Base-by-base conservation (phyloP, 352 stramenopile genomes). In the Pythium chondricola region DNA sequence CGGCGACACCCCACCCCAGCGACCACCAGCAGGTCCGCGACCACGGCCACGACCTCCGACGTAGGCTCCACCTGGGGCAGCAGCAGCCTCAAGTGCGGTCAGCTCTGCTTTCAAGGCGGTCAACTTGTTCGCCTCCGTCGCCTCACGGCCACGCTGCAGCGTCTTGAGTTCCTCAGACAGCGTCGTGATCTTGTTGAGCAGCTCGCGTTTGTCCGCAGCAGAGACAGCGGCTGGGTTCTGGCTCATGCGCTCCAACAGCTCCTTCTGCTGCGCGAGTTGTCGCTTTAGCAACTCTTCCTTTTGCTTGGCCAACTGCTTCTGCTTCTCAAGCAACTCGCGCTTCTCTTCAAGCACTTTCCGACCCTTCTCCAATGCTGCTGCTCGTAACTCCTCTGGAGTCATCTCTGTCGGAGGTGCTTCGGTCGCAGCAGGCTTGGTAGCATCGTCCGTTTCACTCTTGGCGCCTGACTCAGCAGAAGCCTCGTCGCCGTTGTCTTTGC, bases 341-440 rank as follows among this genome's bases (percentile, higher is more conserved):
- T 94, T 94, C 52, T 92, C 67, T 52, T 94, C 80, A 29, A 94
- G 49, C 30, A 94, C 77, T 30, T 85, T 80, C 2, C 80, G 77
- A 26, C 82, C 82, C 43, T 90, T 85, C 27, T 93, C 79, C 47
- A 90, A 58, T 46, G 78, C 77, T 37, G 79, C 82, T 24, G 73
- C 67, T 13, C 75, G 79, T 25, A 90, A 55, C 37, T 88, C 77
- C 56, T 91, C 82, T 0, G 75, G 62, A 2, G 77, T 89, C 73
- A 85, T 77, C n/a, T 70, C 73, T 31, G 75, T 75, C 37, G 77
- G 77, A 25, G 66, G 61, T 10, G 64, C 36, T 14, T 26, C 26
- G 17, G 22, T 27, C 18, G n/a, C 38, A 29, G 45, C 43, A 11
- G 43, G 30, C 31, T 20, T n/a, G 5, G 25, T 27, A 3, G 31